These are phyloP conservation scores for Ophiostoma angusticollis DNA, from an alignment of 2,329 filamentous ascomycete species.

Conservation along the genomic window DNA sequence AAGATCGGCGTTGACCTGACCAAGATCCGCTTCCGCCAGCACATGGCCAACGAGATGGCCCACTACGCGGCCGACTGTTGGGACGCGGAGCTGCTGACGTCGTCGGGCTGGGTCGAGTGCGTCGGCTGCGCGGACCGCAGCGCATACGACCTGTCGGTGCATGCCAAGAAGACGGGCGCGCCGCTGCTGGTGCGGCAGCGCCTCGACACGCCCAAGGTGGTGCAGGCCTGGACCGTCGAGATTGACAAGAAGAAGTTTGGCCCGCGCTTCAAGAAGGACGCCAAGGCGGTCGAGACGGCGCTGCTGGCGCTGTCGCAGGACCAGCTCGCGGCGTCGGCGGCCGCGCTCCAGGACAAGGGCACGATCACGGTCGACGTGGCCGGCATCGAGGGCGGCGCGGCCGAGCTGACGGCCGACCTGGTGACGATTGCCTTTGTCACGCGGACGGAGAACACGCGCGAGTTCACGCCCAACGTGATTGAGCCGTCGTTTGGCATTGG, in stretches of 20 bases:
- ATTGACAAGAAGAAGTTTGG: conserved; percentile 94
- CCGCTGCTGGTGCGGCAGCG: conserved; percentile 76
- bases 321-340: conserved; percentile 64
- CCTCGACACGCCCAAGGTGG: conserved; percentile 59
- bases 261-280: conserved; percentile 89
- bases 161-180: conserved; percentile 83
- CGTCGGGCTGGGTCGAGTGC: conserved; percentile 95
- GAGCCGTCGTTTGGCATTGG: conserved; percentile 97
- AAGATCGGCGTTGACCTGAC: conserved; percentile 75
- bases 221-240: conserved; percentile 81
- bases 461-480: conserved; percentile 91
- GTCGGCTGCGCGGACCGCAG: conserved; percentile 83
- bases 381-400: conserved; percentile 53
- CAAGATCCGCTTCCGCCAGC: conserved; percentile 93
- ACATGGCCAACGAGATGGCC: conserved; percentile 69
- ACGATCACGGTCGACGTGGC: conserved; percentile 68
- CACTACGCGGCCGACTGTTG: conserved; percentile 97
- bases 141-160: conserved; percentile 86
- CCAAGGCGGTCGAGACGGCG: conserved; percentile 70
- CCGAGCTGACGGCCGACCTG: conserved; percentile 66
- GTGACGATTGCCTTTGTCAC: conserved; percentile 76
- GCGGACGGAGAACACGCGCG: conserved; percentile 68
- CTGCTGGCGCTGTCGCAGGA: conserved; percentile 67
- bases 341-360: conserved; percentile 59
- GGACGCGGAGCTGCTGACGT: conserved; percentile 88